Evolutionary conservation across 306 rosid genomes (phyloP), one percentile per base, ranked within the genome.

Genomic region (Sophora flavescens): DNA sequence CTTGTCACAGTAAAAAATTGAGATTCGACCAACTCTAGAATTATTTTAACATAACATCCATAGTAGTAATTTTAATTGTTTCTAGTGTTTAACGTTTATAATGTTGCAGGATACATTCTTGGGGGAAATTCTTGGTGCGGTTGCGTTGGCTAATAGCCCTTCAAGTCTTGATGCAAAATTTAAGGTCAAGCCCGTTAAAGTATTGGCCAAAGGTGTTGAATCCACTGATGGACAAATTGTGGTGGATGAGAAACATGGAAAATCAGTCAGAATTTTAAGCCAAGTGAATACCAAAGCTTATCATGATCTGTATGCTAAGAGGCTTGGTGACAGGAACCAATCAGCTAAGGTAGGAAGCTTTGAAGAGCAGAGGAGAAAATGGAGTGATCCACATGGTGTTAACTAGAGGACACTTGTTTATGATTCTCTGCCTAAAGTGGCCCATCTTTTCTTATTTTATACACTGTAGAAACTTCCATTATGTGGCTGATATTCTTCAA

Each of bases 51-150:
- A 6, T 2, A 56, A 35, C 16, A 15, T 54, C 52, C 5, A 36
- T 16, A 6, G 8, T 13, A 26, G 6, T 70, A 14, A 11, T 30
- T 57, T 41, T 2, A 4, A 52, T 44, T 44, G 45, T 78, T 75
- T 75, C 2, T 51, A 38, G 41, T 60, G 70, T 53, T 47, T 44
- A 5, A 48, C 39, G 73, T 74, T 68, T 70, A 32, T 62, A 28
- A 6, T 66, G 64, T 79, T 82, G 81, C 85, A 92, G 98, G 90
- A 68, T 39, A 89, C 80, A 64, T 95, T 95, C 85, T 76, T 88
- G 63, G 93, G 97, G 4, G 97, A 95, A 82, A 73, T 90, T 58
- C 83, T 95, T 9, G 98, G 98, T 33, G 89, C 90, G 0, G 87
- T 88, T 44, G 75, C 84, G 12, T 38, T 91, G 58, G 81, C 78